A percentile compares a stretch with the other conserved stretches of the same genome.
Evolutionary conservation across 768 basidiomycete genomes (phyloP).

Genomic region (Panaeolus cyanescens): DNA sequence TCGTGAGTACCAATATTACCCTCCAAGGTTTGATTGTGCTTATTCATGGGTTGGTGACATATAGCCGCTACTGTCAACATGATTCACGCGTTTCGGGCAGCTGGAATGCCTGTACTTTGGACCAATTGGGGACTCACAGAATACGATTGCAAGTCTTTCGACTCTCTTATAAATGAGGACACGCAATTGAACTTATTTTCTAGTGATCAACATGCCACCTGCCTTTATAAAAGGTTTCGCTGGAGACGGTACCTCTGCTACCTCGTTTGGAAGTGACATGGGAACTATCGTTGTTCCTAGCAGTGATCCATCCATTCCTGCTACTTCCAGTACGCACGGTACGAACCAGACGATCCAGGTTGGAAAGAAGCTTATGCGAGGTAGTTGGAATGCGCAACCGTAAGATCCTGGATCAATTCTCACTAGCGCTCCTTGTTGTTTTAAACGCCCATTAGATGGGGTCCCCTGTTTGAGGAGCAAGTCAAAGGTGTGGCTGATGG

Average conservation of each 20-base stretch:
- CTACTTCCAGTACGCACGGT: slow-evolving; percentile 17
- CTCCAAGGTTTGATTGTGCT: too few relatives aligned
- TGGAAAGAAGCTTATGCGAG: slow-evolving; percentile 29
- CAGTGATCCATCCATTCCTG: slow-evolving; percentile 20
- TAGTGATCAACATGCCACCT: slow-evolving; percentile 32
- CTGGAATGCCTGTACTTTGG: slow-evolving; percentile 32
- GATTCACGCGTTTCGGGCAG: slow-evolving; percentile 30
- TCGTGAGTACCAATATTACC: too few relatives aligned
- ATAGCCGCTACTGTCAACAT: slow-evolving; percentile 28
- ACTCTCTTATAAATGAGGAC: neutral
- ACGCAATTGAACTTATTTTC: neutral
- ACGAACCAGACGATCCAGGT: slow-evolving; percentile 27
- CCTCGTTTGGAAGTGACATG: slow-evolving; percentile 35
- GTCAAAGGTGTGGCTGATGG: slow-evolving; percentile 29
- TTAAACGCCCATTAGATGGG: slow-evolving; percentile 15
- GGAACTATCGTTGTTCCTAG: slow-evolving; percentile 26
- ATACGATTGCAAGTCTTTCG: slow-evolving; percentile 25
- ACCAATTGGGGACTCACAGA: slow-evolving; percentile 34
- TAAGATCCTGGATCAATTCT: slow-evolving; percentile 12
- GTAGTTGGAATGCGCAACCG: slow-evolving; percentile 34
- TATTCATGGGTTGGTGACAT: neutral
- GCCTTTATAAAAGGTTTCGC: slow-evolving; percentile 32
- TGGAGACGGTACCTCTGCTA: slow-evolving; percentile 26
- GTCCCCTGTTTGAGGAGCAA: slow-evolving; percentile 27
- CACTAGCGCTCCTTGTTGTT: too few relatives aligned